A percentile compares a stretch with the other conserved stretches of the same genome.
These are phyloP conservation scores for Rubia peregrina DNA, from an alignment of 305 asterid species.

Conservation along the genomic window DNA sequence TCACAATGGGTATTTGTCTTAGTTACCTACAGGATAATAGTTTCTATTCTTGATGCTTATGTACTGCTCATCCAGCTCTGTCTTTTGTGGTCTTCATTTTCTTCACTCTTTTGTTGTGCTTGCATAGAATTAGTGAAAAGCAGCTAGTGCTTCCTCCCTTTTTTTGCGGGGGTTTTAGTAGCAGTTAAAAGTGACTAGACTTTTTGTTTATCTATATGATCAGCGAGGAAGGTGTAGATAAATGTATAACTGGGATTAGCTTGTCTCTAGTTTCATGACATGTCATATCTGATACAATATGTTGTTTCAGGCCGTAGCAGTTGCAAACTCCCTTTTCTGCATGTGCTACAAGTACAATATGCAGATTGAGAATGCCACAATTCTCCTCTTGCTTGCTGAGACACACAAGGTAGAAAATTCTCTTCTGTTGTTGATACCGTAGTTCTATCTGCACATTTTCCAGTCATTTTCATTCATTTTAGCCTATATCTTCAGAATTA, in stretches of 20 bases:
- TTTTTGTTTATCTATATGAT: not conserved
- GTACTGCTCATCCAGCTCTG: not conserved
- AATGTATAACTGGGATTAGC: not conserved
- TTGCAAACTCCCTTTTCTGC: slow-evolving; percentile 75
- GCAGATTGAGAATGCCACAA: slow-evolving; percentile 85
- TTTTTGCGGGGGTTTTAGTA: not conserved
- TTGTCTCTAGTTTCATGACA: not conserved
- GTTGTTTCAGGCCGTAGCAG: slow-evolving; percentile 81
- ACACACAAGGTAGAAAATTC: slow-evolving; percentile 66
- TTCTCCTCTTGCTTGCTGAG: slow-evolving; percentile 93
- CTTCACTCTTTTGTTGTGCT: slow-evolving; percentile 2
- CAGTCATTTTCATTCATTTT: not conserved
- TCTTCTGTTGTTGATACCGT: not conserved
- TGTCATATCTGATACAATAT: slow-evolving; percentile 21
- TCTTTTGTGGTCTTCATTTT: slow-evolving; percentile 6
- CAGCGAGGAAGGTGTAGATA: not conserved
- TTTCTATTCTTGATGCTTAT: not conserved
- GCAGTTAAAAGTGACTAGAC: not conserved
- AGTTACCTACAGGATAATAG: not conserved
- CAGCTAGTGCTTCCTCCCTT: not conserved
- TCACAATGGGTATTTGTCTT: not conserved
- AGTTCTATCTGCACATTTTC: not conserved
- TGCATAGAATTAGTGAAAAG: not conserved
- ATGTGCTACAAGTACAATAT: slow-evolving; percentile 69
- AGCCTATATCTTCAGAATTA: not conserved